phyloP scores from a whole-genome alignment of 2,329 filamentous ascomycete genomes.

The Cytospora schulzeri region DNA sequence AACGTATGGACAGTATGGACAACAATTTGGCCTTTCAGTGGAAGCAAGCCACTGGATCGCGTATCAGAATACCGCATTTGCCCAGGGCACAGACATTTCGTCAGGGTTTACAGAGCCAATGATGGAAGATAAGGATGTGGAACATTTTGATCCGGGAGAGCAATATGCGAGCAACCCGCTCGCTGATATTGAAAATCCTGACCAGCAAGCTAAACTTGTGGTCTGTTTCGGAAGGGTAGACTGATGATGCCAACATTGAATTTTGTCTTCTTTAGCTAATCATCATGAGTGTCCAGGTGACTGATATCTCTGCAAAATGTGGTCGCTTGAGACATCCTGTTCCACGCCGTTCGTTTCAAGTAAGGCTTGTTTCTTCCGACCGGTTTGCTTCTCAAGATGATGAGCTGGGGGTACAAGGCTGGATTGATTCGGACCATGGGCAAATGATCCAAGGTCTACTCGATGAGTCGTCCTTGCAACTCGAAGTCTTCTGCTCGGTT shows the following conservation, averaged over 20 bases:
- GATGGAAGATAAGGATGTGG: neutral
- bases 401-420: neutral
- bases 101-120: neutral
- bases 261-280: neutral
- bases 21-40: no score
- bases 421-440: neutral
- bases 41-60: no score
- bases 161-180: neutral
- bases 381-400: neutral
- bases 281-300: neutral
- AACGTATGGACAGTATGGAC: no score
- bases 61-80: no score
- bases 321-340: neutral
- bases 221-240: neutral
- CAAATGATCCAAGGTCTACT: neutral
- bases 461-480: neutral
- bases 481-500: neutral
- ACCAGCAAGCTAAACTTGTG: neutral
- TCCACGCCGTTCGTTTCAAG: neutral
- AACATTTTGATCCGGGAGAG: neutral
- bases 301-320: neutral
- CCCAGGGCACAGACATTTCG: no score
- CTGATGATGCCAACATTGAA: neutral
- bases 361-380: neutral
- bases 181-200: neutral